Percentiles rank a stretch among this genome's conserved stretches.
phyloP scores from a whole-genome alignment of 345 rosid species.

The Ceriops decandra region DNA sequence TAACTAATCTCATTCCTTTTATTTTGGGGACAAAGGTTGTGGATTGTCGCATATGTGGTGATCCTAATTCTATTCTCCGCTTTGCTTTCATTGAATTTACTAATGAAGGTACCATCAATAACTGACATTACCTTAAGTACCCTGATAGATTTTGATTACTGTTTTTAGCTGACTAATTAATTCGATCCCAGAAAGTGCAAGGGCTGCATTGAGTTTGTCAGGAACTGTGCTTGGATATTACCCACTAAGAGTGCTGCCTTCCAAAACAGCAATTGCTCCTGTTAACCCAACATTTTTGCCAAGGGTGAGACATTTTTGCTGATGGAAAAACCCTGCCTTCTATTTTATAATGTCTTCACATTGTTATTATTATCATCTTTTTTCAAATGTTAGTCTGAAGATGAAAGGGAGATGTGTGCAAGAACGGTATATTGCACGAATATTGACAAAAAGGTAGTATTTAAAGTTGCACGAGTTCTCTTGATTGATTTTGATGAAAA shows the following conservation, averaged over 20 bases:
- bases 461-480: neutral
- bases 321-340: neutral
- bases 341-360: too few relatives aligned
- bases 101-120: slow-evolving; percentile 67
- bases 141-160: neutral
- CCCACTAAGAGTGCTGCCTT: slow-evolving; percentile 86
- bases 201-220: slow-evolving; percentile 64
- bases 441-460: slow-evolving; percentile 72
- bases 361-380: neutral
- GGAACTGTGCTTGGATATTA: slow-evolving; percentile 88
- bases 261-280: slow-evolving; percentile 94
- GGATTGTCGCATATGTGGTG: slow-evolving; percentile 93
- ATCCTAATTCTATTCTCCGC: slow-evolving; percentile 92
- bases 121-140: slow-evolving; percentile 17
- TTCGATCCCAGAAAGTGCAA: slow-evolving; percentile 61
- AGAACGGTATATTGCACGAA: slow-evolving; percentile 94
- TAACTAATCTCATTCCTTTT: slow-evolving; percentile 11
- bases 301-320: slow-evolving; percentile 45
- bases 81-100: slow-evolving; percentile 93
- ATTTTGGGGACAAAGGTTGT: slow-evolving; percentile 55
- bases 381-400: slow-evolving; percentile 60
- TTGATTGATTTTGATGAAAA: neutral
- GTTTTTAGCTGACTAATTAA: slow-evolving; percentile 15
- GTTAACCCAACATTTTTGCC: slow-evolving; percentile 93
- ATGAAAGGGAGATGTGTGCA: slow-evolving; percentile 91